A percentile compares a stretch with the other conserved stretches of the same genome.
Evolutionary conservation across 2,329 filamentous ascomycete species (phyloP).

Genomic region (Berkeleyomyces rouxiae): DNA sequence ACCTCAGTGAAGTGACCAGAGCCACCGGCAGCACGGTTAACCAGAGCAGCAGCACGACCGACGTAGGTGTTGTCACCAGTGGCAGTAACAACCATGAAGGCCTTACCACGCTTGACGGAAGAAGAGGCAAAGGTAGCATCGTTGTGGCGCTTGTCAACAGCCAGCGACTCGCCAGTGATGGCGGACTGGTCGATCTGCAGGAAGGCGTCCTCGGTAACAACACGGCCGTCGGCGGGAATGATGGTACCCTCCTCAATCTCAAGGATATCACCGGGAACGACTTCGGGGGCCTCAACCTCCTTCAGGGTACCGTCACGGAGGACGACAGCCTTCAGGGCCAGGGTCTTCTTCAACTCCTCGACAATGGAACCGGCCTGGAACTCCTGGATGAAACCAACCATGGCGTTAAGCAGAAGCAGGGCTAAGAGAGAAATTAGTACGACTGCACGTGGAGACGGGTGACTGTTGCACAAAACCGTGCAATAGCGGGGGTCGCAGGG

Average conservation of each 20-base stretch:
- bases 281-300: slow-evolving; percentile 67
- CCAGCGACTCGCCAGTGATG: slow-evolving; percentile 82
- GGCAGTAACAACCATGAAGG: slow-evolving; percentile 64
- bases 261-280: slow-evolving; percentile 80
- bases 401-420: slow-evolving; percentile 67
- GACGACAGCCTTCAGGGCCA: slow-evolving; percentile 75
- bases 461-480: slow-evolving; percentile 1
- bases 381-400: slow-evolving; percentile 77
- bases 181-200: slow-evolving; percentile 84
- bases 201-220: slow-evolving; percentile 70
- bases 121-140: slow-evolving; percentile 77
- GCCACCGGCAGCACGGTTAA: slow-evolving; percentile 56
- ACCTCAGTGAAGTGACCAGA: slow-evolving; percentile 84
- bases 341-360: slow-evolving; percentile 78
- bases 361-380: slow-evolving; percentile 82
- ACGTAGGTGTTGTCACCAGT: slow-evolving; percentile 86
- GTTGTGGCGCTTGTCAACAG: slow-evolving; percentile 71
- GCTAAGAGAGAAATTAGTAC: slow-evolving; percentile 14
- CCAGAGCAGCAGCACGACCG: slow-evolving; percentile 72
- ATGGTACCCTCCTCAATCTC: slow-evolving; percentile 81
- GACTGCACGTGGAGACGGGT: neutral
- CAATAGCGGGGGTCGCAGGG: neutral
- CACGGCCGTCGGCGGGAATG: slow-evolving; percentile 73
- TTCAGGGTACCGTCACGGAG: slow-evolving; percentile 60
- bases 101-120: slow-evolving; percentile 78